Evolutionary conservation across 1,139 yeast genomes (phyloP).

Genomic region (Blastobotrys arbuscula): DNA sequence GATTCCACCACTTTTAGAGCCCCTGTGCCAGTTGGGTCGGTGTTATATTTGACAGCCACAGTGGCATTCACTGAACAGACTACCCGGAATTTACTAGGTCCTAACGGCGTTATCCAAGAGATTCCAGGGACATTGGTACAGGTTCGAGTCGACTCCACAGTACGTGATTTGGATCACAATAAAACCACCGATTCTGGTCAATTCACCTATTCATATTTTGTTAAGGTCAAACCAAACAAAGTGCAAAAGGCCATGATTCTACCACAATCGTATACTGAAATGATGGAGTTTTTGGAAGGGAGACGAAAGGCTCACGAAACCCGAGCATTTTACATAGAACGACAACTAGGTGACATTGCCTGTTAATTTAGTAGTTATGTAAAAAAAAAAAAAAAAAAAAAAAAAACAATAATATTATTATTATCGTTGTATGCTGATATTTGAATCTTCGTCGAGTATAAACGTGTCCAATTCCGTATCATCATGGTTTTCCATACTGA

Average conservation of each 20-base stretch:
- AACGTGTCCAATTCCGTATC: constrained; percentile 9
- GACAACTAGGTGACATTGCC: constrained; percentile 18
- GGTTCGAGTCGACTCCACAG: constrained; percentile 79
- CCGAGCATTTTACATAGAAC: constrained; percentile 44
- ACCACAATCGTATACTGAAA: constrained; percentile 84
- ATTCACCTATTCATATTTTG: constrained; percentile 83
- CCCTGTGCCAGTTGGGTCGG: constrained; percentile 94
- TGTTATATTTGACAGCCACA: constrained; percentile 70
- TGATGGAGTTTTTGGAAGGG: constrained; percentile 88
- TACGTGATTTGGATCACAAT: constrained; percentile 58
- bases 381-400: too few species aligned
- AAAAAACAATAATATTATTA: not conserved
- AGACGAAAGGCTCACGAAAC: constrained; percentile 85
- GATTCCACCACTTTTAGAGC: constrained; percentile 88
- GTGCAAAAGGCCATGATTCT: constrained; percentile 47
- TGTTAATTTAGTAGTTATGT: constrained; percentile 3
- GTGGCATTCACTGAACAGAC: constrained; percentile 62
- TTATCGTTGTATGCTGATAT: not conserved
- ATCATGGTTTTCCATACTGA: not conserved
- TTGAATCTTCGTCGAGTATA: constrained; percentile 7
- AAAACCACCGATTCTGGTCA: constrained; percentile 71
- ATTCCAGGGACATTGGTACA: constrained; percentile 86
- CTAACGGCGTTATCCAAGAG: constrained; percentile 39
- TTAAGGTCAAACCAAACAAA: constrained; percentile 27
- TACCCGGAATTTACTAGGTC: constrained; percentile 19